Base-by-base conservation (phyloP, 805 yeast genomes). In the Hanseniaspora guilliermondii region DNA sequence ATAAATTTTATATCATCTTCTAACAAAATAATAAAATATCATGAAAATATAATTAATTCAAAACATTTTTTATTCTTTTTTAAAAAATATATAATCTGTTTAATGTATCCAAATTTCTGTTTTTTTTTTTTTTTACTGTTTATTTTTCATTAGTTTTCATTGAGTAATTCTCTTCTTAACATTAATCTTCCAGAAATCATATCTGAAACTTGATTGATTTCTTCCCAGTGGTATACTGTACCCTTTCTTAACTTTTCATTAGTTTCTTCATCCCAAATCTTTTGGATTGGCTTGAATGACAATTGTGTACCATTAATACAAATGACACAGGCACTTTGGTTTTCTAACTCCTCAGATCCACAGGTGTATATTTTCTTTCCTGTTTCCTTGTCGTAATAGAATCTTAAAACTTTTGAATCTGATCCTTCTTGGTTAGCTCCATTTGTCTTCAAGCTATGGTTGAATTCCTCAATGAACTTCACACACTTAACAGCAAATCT, bases 401-500 rank as follows among this genome's bases (percentile, higher is more conserved):
- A 77, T 62, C 82, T 76, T 59, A 81, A 65, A 35, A 75, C 72
- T 47, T 73, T 73, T 46, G 65, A 61, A 47, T 67, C 70, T 41
- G 72, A 74, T 16, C 36, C 42, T 17, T 41, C 49, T 14, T 9
- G 27, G 36, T 66, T 69, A 12, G 62, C 56, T 38, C 67, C 59
- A 24, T 50, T 38, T 25, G 61, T 62, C 47, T 65, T 65, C 58
- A 72, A 65, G 57, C 64, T 68, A 44, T 59, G 62, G 59, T 73
- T 71, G 74, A 75, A 73, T 22, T 80, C 75, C 68, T 93, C 97
- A 59, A 91, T 79, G 68, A 86, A 93, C 67, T 87, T 84, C 56
- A 89, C 82, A 56, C 96, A 87, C 69, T 82, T 84, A 60, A 91
- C 84, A 3, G 96, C 96, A 58, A 81, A 78, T 64, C 87, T 76